These are phyloP conservation scores for Mycena olivaceomarginata DNA, from an alignment of 768 basidiomycete species.

Conservation along the genomic window DNA sequence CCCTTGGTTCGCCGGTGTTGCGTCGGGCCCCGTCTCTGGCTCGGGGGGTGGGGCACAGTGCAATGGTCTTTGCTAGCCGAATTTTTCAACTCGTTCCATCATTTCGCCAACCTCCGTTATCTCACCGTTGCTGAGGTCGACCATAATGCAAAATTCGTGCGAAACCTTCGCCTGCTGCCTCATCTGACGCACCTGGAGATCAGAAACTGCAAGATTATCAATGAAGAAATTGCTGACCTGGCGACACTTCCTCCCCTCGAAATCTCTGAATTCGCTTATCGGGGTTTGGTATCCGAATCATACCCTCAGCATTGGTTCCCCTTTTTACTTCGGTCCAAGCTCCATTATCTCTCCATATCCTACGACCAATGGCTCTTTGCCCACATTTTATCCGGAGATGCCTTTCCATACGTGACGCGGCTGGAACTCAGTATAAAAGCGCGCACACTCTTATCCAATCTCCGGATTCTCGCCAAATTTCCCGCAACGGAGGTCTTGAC, in stretches of 20 bases:
- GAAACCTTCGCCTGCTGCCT: no score
- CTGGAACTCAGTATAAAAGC: neutral
- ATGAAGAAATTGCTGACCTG: no score
- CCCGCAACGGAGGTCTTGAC: neutral
- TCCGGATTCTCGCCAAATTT: neutral
- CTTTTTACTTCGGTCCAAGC: no score
- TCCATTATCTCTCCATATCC: neutral
- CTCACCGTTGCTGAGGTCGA: no score
- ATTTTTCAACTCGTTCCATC: neutral
- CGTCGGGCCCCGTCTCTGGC: neutral
- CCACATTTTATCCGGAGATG: neutral
- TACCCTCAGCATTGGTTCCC: no score
- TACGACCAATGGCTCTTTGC: neutral
- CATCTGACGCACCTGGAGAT: no score
- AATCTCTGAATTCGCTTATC: no score
- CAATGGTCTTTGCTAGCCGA: neutral
- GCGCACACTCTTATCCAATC: neutral
- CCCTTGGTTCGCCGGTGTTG: neutral
- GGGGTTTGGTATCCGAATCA: no score
- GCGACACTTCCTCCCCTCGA: no score
- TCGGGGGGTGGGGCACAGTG: neutral
- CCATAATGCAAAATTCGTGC: no score
- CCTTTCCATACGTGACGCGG: neutral
- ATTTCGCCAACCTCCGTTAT: no score
- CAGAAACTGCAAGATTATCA: no score